Conservation (phyloP, 495 filamentous ascomycete genomes). For the Podospora sp. region DNA sequence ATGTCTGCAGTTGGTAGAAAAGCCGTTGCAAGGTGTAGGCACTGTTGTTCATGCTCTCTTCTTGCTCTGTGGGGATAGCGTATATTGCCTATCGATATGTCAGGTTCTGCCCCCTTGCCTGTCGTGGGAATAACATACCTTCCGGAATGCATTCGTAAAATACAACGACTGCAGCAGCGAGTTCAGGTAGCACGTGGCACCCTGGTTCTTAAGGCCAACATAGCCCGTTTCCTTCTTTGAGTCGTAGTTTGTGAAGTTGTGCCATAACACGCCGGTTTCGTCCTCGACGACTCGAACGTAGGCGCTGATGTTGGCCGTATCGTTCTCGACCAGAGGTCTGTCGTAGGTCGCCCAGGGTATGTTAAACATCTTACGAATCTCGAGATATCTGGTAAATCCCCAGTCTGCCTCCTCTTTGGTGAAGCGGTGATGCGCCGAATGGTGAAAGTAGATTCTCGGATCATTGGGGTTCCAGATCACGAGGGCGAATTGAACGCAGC, state of each 20-base stretch:
- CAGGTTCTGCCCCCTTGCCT: slow-evolving; percentile 1
- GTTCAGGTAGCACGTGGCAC: slow-evolving; percentile 97
- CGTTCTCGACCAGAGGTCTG: slow-evolving; percentile 84
- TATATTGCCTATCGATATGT: slow-evolving; percentile 75
- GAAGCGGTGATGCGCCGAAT: slow-evolving; percentile 81
- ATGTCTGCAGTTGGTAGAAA: slow-evolving; percentile 92
- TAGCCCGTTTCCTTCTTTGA: slow-evolving; percentile 98
- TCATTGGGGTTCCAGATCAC: slow-evolving; percentile 94
- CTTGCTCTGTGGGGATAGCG: slow-evolving; percentile 87
- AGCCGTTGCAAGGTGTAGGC: slow-evolving; percentile 92
- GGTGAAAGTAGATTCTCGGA: slow-evolving; percentile 72
- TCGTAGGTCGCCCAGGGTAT: slow-evolving; percentile 61
- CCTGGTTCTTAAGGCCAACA: slow-evolving; percentile 96
- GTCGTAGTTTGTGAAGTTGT: slow-evolving; percentile 97
- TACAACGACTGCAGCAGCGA: slow-evolving; percentile 95
- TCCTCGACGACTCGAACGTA: slow-evolving; percentile 95
- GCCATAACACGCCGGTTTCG: slow-evolving; percentile 98
- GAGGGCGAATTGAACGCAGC: slow-evolving; percentile 92
- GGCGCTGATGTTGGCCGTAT: slow-evolving; percentile 83
- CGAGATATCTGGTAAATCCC: slow-evolving; percentile 94
- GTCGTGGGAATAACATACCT: slow-evolving; percentile 54
- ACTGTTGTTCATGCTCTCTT: slow-evolving; percentile 79
- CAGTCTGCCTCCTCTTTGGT: slow-evolving; percentile 97
- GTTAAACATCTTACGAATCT: slow-evolving; percentile 79
- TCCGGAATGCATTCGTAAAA: slow-evolving; percentile 96